A percentile compares a stretch with the other conserved stretches of the same genome.
Conservation (phyloP, 2,329 filamentous ascomycete species). For the Pestalotiopsis fici region DNA sequence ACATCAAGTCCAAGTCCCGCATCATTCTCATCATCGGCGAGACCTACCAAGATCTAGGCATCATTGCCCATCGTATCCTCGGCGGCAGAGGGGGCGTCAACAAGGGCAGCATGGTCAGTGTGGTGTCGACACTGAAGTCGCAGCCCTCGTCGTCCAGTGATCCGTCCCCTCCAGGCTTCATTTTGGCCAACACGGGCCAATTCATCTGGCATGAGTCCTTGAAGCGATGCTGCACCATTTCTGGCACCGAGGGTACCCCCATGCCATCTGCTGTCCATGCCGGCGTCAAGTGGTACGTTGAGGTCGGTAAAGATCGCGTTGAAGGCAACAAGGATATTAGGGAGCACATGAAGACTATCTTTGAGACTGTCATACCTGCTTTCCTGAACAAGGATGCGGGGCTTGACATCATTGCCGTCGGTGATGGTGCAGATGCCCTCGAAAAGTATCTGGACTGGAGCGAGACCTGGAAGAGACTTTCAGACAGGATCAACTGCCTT, state of each 20-base stretch:
- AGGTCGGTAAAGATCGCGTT: slow-evolving; percentile 57
- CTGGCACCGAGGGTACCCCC: slow-evolving; percentile 59
- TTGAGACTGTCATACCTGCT: slow-evolving; percentile 60
- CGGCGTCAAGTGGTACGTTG: slow-evolving; percentile 49
- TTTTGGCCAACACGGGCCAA: slow-evolving; percentile 80
- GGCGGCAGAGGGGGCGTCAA: slow-evolving; percentile 66
- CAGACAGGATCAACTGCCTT: slow-evolving; percentile 45
- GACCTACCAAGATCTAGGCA: slow-evolving; percentile 68
- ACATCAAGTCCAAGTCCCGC: slow-evolving; percentile 58
- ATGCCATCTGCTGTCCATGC: slow-evolving; percentile 64
- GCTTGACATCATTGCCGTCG: slow-evolving; percentile 72
- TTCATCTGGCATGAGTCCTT: slow-evolving; percentile 73
- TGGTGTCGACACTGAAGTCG: slow-evolving; percentile 51
- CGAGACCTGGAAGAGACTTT: slow-evolving; percentile 50
- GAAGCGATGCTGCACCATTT: slow-evolving; percentile 58
- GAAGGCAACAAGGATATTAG: slow-evolving; percentile 55
- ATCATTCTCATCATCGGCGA: slow-evolving; percentile 78
- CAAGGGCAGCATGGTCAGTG: slow-evolving; percentile 68
- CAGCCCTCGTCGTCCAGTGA: slow-evolving; percentile 35
- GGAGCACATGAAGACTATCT: slow-evolving; percentile 68
- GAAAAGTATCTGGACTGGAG: slow-evolving; percentile 59
- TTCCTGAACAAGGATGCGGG: slow-evolving; percentile 49
- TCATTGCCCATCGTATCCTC: slow-evolving; percentile 71
- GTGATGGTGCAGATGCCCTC: slow-evolving; percentile 62
- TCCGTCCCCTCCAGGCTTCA: slow-evolving; percentile 53